phyloP scores from a whole-genome alignment of 2,329 filamentous ascomycete genomes.

The Hypocreales sp. region DNA sequence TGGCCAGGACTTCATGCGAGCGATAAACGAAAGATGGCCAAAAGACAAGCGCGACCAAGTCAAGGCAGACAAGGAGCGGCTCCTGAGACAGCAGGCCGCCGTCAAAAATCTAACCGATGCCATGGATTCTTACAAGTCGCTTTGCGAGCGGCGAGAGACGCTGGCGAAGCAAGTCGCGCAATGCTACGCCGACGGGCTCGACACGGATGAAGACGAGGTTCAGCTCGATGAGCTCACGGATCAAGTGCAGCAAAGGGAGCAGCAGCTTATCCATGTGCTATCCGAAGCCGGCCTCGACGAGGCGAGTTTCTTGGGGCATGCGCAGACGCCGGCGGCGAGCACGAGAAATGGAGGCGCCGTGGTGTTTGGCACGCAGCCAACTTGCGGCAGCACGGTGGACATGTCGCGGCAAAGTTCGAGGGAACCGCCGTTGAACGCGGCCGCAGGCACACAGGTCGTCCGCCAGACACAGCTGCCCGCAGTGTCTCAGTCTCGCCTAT shows the following conservation, averaged over 20 bases:
- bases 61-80: slow-evolving; percentile 31
- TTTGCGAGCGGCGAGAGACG: slow-evolving; percentile 27
- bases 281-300: slow-evolving; percentile 29
- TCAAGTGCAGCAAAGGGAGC: slow-evolving; percentile 27
- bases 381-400: slow-evolving; percentile 12
- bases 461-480: slow-evolving; percentile 32
- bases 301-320: slow-evolving; percentile 3
- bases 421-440: slow-evolving; percentile 14
- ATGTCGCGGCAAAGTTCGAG: slow-evolving; percentile 17
- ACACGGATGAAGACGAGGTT: slow-evolving; percentile 35
- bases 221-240: slow-evolving; percentile 31
- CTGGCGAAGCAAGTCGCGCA: slow-evolving; percentile 30
- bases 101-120: slow-evolving; percentile 24
- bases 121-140: slow-evolving; percentile 23
- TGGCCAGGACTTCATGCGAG: slow-evolving; percentile 27
- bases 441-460: slow-evolving; percentile 29
- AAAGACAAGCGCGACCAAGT: slow-evolving; percentile 29
- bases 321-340: background rate
- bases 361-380: slow-evolving; percentile 29
- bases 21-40: slow-evolving; percentile 29
- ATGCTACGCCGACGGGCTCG: slow-evolving; percentile 32
- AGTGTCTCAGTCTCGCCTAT: slow-evolving; percentile 7
- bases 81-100: slow-evolving; percentile 29
- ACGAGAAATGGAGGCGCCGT: slow-evolving; percentile 10
- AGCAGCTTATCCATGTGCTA: slow-evolving; percentile 23